Conservation (phyloP, 345 rosid species). For the Populus deltoides region DNA sequence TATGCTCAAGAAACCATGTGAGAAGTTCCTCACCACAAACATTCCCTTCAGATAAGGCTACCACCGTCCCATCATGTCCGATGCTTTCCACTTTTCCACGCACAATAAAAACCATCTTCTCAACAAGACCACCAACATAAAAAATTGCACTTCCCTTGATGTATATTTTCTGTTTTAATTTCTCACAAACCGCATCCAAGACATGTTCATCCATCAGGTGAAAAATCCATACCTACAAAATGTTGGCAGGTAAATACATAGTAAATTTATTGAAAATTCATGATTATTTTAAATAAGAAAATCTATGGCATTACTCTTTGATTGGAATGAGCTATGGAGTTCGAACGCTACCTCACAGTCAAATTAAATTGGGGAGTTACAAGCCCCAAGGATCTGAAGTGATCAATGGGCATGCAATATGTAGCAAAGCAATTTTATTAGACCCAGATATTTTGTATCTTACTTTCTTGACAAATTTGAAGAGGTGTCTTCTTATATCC, state of each 20-base stretch:
- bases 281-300: not conserved
- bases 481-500: conserved; percentile 86
- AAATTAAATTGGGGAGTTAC: not conserved
- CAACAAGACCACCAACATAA: conserved; percentile 53
- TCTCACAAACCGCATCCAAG: conserved; percentile 71
- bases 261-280: not conserved
- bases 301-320: not conserved
- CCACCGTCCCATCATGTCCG: conserved; percentile 49
- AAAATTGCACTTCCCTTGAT: conserved; percentile 58
- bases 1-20: conserved; percentile 83
- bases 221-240: conserved; percentile 70
- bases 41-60: conserved; percentile 60
- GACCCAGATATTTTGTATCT: conserved; percentile 12
- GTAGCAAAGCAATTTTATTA: not conserved
- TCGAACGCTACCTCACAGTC: not conserved
- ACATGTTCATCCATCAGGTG: conserved; percentile 64
- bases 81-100: conserved; percentile 75
- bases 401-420: not conserved
- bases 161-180: conserved; percentile 66
- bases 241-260: not conserved
- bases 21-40: conserved; percentile 91
- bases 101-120: conserved; percentile 82
- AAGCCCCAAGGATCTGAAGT: not conserved
- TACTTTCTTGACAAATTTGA: conserved; percentile 72
- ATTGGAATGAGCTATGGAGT: not conserved